Percentiles rank a stretch among this genome's conserved stretches.
phyloP scores from a whole-genome alignment of 2,329 filamentous ascomycete species.

The Dryadomyces quercivorus region DNA sequence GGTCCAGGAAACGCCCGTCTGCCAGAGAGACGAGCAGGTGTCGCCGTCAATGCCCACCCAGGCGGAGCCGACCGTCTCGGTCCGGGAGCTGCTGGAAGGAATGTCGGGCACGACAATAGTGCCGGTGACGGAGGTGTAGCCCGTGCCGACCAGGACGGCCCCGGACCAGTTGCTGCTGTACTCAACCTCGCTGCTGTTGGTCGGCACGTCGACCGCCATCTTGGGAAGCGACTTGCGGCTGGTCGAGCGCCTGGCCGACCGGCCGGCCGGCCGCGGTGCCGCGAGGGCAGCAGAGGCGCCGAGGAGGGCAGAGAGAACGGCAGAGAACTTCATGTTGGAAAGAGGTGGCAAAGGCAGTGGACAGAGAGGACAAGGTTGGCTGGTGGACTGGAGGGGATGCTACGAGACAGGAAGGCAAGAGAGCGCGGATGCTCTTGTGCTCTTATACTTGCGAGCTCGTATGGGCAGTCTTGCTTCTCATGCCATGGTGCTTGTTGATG shows the following conservation, averaged over 20 bases:
- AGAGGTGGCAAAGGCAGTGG: neutral
- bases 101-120: slow-evolving; percentile 16
- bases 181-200: neutral
- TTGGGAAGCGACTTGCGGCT: neutral
- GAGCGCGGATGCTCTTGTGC: too few species aligned
- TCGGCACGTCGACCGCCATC: neutral
- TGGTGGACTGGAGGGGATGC: neutral
- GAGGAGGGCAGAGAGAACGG: neutral
- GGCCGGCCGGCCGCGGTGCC: neutral
- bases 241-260: neutral
- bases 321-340: slow-evolving; percentile 1
- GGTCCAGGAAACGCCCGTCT: slow-evolving; percentile 18
- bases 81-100: slow-evolving; percentile 7
- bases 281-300: neutral
- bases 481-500: too few species aligned
- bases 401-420: too few species aligned
- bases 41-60: slow-evolving; percentile 22
- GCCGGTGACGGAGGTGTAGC: slow-evolving; percentile 12
- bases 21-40: slow-evolving; percentile 16
- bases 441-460: neutral
- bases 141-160: slow-evolving; percentile 3
- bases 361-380: neutral
- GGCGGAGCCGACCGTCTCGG: slow-evolving; percentile 15
- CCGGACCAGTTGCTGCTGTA: slow-evolving; percentile 4
- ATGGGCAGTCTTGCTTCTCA: too few species aligned